Conservation (phyloP, 1,284 basidiomycete genomes). For the Mycena citricolor region DNA sequence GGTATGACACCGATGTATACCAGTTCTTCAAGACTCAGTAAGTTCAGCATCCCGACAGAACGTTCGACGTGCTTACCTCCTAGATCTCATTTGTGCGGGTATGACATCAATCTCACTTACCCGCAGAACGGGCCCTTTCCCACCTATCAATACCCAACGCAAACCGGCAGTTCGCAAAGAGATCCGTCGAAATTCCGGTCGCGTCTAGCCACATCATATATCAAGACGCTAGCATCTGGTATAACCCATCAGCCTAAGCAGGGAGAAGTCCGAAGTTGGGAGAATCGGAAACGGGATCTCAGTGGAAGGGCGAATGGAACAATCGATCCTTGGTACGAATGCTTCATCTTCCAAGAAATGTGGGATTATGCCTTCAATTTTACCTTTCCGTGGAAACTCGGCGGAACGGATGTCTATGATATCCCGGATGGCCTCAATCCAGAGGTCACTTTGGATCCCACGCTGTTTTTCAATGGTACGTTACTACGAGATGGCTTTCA, state of each 20-base stretch:
- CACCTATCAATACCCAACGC: constrained; percentile 36
- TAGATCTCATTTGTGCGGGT: constrained; percentile 58
- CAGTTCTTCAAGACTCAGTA: constrained; percentile 68
- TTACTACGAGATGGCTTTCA: constrained; percentile 1
- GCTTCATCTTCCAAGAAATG: constrained; percentile 50
- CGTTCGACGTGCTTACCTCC: background rate
- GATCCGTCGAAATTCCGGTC: too few relatives aligned
- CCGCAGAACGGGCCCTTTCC: constrained; percentile 56
- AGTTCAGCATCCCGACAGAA: constrained; percentile 27
- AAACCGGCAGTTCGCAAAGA: constrained; percentile 29
- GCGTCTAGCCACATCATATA: too few relatives aligned
- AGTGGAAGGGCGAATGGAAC: constrained; percentile 45
- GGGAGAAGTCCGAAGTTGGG: too few relatives aligned
- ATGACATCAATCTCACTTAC: constrained; percentile 68
- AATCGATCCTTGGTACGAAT: constrained; percentile 60
- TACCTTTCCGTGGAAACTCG: constrained; percentile 56
- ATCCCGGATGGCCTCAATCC: constrained; percentile 56
- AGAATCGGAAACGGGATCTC: constrained; percentile 41
- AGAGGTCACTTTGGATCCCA: constrained; percentile 34
- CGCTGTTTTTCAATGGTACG: constrained; percentile 62
- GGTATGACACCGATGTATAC: constrained; percentile 62
- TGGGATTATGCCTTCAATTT: constrained; percentile 61
- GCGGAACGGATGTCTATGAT: constrained; percentile 38
- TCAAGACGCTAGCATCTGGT: too few relatives aligned
- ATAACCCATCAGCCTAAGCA: too few relatives aligned